Evolutionary conservation across 345 rosid species (phyloP), one percentile per base, ranked within the genome.

Genomic region (Bretschneidera sinensis): DNA sequence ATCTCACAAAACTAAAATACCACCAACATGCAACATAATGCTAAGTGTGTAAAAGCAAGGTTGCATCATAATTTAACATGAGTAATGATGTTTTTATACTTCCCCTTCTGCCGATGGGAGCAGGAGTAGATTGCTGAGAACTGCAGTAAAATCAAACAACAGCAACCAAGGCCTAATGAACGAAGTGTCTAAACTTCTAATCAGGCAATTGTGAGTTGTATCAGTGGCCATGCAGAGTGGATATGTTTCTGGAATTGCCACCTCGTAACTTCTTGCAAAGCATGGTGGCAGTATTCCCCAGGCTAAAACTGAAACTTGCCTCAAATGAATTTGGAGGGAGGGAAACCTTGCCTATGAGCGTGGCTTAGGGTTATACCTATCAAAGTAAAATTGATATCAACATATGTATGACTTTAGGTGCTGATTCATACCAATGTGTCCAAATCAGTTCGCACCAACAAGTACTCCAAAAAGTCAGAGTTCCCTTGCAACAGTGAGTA

Each of bases 401-500:
- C 17, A 45, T 25, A 61, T 48, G 39, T 43, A 61, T 14, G 15
- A 13, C 22, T 21, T 64, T 9, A 60, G 63, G 61, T 19, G 64
- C 31, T 69, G 24, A 57, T 55, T 20, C 85, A 59, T 90, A 94
- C 99, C 97, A 94, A 61, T 47, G 92, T 94, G 77, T 94, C 99
- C 82, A 91, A 18, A 83, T 94, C 99, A 43, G 91, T 91, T 66
- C 96, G 94, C 78, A 91, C 99, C 71, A 94, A 73, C 35, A 91
- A 92, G 72, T 94, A 86, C 79, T 94, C 99, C 83, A 91, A 81
- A 66, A 94, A 94, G 74, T 82, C 83, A 16, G 91, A 83, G 74
- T 94, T 94, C 62, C 97, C 97, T 72, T 86, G 92, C 66, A 94
- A 64, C 82, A 94, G 64, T 31, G 97, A 85, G 74, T 94, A 94